These are phyloP conservation scores for Daldinia loculata DNA, from an alignment of 495 filamentous ascomycete species.

Conservation along the genomic window DNA sequence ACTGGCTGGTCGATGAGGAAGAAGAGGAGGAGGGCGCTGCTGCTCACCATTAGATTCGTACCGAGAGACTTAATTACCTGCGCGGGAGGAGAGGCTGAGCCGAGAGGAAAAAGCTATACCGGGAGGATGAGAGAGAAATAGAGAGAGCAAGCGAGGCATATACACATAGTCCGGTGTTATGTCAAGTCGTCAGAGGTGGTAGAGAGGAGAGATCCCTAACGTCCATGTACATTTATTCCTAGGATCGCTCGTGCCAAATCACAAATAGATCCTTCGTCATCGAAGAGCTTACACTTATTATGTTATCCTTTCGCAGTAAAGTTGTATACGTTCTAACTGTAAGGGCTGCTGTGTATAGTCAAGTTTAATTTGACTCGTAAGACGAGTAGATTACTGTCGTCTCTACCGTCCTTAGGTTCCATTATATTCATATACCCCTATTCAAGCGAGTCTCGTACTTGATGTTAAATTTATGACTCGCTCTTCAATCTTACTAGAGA, in stretches of 20 bases:
- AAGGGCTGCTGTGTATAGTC: not conserved
- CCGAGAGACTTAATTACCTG: not conserved
- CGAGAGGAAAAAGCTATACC: not conserved
- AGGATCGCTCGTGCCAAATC: conserved; percentile 37
- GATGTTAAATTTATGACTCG: too few relatives aligned
- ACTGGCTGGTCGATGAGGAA: conserved; percentile 61
- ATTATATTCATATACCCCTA: not conserved
- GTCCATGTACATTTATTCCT: conserved; percentile 42
- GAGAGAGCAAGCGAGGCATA: conserved; percentile 2
- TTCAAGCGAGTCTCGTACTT: not conserved
- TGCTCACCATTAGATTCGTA: conserved; percentile 48
- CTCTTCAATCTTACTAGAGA: not conserved
- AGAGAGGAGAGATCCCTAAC: conserved; percentile 17
- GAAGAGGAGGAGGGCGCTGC: conserved; percentile 51
- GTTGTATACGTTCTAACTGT: not conserved
- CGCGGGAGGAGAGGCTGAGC: not conserved
- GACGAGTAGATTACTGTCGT: not conserved
- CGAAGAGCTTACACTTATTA: not conserved
- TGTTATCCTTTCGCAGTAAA: not conserved
- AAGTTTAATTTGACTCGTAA: not conserved
- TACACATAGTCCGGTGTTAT: conserved; percentile 2
- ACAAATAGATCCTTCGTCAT: conserved; percentile 33
- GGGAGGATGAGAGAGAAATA: not conserved
- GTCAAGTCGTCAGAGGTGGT: conserved; percentile 6
- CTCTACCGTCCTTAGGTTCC: not conserved